These are phyloP conservation scores for Fusarium annulatum DNA, from an alignment of 2,329 filamentous ascomycete species.

Conservation along the genomic window DNA sequence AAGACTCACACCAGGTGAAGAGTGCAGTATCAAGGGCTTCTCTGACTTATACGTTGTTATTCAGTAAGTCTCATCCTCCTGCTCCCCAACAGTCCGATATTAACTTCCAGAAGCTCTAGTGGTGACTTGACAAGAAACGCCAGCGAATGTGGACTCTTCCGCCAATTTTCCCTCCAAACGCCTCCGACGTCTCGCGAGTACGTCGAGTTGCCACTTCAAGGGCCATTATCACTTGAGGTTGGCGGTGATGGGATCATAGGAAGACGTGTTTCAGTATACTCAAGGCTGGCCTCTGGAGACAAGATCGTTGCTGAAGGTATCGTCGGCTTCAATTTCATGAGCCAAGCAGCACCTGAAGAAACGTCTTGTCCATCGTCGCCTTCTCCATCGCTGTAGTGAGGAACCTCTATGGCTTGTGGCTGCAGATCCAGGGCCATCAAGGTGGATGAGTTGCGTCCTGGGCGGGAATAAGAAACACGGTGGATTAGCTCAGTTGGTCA, in stretches of 20 bases:
- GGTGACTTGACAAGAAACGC: conserved; percentile 57
- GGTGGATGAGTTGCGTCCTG: conserved; percentile 8
- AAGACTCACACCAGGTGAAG: conserved; percentile 51
- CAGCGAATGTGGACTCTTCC: conserved; percentile 57
- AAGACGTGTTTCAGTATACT: conserved; percentile 57
- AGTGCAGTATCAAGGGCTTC: conserved; percentile 23
- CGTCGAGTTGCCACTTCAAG: conserved; percentile 51
- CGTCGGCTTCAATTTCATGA: conserved; percentile 59
- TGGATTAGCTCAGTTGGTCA: background rate
- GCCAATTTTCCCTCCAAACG: conserved; percentile 50
- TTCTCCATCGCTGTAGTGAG: conserved; percentile 20
- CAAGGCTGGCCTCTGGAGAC: conserved; percentile 39
- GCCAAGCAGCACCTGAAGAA: conserved; percentile 1
- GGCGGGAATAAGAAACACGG: background rate
- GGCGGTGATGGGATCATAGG: conserved; percentile 61
- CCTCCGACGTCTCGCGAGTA: conserved; percentile 24
- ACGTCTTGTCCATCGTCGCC: conserved; percentile 10
- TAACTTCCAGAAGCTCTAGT: conserved; percentile 48
- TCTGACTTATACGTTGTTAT: conserved; percentile 54
- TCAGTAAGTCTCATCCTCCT: conserved; percentile 51
- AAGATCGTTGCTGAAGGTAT: conserved; percentile 59
- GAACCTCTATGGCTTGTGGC: background rate
- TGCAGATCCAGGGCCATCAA: conserved; percentile 26
- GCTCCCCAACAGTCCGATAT: rapidly evolving
- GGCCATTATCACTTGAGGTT: conserved; percentile 57